phyloP scores from a whole-genome alignment of 2,329 filamentous ascomycete genomes.

The Diaporthe nobilis region DNA sequence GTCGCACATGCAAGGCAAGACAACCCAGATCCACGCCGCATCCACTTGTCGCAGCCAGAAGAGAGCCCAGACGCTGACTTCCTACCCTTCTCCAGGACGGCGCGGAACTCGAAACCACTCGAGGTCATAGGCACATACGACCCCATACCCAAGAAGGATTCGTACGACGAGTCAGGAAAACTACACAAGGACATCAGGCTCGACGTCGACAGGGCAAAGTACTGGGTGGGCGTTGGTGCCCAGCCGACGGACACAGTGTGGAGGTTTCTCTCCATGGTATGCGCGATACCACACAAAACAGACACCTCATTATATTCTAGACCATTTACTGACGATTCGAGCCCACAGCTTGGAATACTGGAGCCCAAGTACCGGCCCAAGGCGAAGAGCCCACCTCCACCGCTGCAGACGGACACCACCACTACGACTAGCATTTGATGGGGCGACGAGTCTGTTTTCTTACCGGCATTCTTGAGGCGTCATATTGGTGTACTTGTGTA shows the following conservation, averaged over 20 bases:
- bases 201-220: conserved; percentile 84
- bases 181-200: conserved; percentile 93
- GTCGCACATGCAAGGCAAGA: conserved; percentile 89
- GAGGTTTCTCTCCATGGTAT: conserved; percentile 86
- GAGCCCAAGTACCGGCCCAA: conserved; percentile 54
- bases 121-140: conserved; percentile 91
- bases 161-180: conserved; percentile 73
- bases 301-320: not conserved
- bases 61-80: not conserved
- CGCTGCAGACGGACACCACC: conserved; percentile 20
- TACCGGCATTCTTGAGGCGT: conserved; percentile 33
- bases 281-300: conserved; percentile 38
- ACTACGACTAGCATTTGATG: conserved; percentile 38
- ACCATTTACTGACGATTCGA: conserved; percentile 25
- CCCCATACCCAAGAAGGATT: conserved; percentile 73
- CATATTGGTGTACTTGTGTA: conserved; percentile 24
- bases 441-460: not conserved
- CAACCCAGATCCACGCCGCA: not conserved
- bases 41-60: conserved; percentile 44
- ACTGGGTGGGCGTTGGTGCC: conserved; percentile 97
- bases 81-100: conserved; percentile 70
- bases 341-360: conserved; percentile 53
- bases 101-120: conserved; percentile 88
- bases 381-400: conserved; percentile 42
- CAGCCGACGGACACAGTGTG: conserved; percentile 93